Evolutionary conservation across 345 rosid species (phyloP).

Genomic region (Ceriops decandra): DNA sequence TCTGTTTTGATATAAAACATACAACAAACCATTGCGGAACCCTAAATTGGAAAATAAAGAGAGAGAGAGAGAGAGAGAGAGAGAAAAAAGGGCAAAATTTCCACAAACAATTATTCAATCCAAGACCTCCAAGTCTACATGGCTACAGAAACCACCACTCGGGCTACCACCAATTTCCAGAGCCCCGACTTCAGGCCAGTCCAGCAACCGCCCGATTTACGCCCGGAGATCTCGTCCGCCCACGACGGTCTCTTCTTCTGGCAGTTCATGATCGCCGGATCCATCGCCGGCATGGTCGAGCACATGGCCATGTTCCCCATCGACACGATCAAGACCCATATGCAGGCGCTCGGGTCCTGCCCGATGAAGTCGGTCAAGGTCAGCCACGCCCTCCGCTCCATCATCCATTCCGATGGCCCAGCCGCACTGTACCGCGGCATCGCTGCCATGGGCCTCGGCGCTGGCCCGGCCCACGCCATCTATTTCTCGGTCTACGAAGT

Average conservation of each 20-base stretch:
- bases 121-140: constrained; percentile 12
- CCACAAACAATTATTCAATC: neutral
- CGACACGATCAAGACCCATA: constrained; percentile 89
- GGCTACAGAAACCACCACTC: constrained; percentile 56
- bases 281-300: constrained; percentile 84
- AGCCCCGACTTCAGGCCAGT: constrained; percentile 57
- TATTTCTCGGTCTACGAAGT: constrained; percentile 84
- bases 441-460: constrained; percentile 98
- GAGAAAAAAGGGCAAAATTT: no score
- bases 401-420: constrained; percentile 64
- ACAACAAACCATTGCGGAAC: no score
- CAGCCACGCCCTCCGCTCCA: constrained; percentile 70
- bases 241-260: constrained; percentile 71
- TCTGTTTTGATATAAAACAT: no score
- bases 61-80: no score
- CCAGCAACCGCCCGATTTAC: constrained; percentile 34
- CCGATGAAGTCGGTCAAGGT: constrained; percentile 76
- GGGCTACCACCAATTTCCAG: constrained; percentile 50
- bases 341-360: constrained; percentile 93
- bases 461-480: constrained; percentile 99
- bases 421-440: constrained; percentile 80
- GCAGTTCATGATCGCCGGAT: constrained; percentile 97
- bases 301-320: constrained; percentile 99
- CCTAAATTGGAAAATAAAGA: no score
- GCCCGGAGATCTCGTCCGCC: constrained; percentile 41